These are phyloP conservation scores for Podospora anserina DNA, from an alignment of 495 filamentous ascomycete genomes.

Conservation along the genomic window DNA sequence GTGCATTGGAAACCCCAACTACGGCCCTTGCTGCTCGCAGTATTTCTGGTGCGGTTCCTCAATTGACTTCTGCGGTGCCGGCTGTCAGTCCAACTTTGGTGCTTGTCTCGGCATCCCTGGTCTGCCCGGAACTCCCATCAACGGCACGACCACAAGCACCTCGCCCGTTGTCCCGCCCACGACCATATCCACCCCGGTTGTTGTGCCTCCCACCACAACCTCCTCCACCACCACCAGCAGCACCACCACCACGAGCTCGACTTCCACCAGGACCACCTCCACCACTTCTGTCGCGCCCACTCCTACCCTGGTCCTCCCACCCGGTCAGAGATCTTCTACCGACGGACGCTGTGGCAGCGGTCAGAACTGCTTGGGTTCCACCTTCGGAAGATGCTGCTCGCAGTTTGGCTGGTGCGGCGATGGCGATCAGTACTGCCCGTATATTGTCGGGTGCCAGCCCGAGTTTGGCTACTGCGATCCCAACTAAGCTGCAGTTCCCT, in stretches of 20 bases:
- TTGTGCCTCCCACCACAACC: constrained; percentile 4
- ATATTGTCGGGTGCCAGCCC: constrained; percentile 33
- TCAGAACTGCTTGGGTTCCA: constrained; percentile 28
- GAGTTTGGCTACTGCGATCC: constrained; percentile 36
- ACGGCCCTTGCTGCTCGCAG: constrained; percentile 41
- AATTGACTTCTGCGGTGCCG: constrained; percentile 48
- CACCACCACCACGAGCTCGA: constrained; percentile 3
- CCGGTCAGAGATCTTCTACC: constrained; percentile 25
- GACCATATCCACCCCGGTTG: constrained; percentile 1
- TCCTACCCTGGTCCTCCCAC: constrained; percentile 20
- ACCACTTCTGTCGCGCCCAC: constrained; percentile 13
- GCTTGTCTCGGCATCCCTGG: constrained; percentile 28
- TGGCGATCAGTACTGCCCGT: constrained; percentile 46
- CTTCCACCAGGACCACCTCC: not conserved
- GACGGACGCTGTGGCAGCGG: constrained; percentile 33
- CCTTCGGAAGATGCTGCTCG: constrained; percentile 34
- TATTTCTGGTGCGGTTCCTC: constrained; percentile 52
- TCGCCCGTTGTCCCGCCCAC: not conserved
- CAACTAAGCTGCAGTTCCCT: not conserved
- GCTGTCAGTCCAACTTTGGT: constrained; percentile 47
- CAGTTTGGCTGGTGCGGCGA: constrained; percentile 43
- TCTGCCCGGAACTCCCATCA: constrained; percentile 2
- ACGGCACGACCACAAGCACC: constrained; percentile 17
- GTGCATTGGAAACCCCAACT: constrained; percentile 31
- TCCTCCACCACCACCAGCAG: constrained; percentile 4